Evolutionary conservation across 495 filamentous ascomycete genomes (phyloP).

Genomic region (Astrothelium macrocarpum): DNA sequence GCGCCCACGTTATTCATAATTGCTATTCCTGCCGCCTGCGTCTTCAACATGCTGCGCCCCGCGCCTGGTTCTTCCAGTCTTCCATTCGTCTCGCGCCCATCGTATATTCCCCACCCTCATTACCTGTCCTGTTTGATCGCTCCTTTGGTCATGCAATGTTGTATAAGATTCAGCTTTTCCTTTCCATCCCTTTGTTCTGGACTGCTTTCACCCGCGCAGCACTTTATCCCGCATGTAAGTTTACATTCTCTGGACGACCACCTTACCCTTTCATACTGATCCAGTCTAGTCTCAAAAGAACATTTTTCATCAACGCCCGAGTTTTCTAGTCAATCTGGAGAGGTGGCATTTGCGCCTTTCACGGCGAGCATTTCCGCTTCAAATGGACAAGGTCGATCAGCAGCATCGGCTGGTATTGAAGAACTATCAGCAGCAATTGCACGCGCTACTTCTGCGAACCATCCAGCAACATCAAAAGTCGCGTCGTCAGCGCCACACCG

Average conservation of each 20-base stretch:
- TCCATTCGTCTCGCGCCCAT: not conserved
- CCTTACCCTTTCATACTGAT: not conserved
- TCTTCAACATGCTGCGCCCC: slow-evolving; percentile 3
- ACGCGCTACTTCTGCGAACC: not conserved
- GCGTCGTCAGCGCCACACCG: not conserved
- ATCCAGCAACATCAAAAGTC: slow-evolving; percentile 1
- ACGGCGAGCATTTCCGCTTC: not conserved
- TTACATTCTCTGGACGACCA: not conserved
- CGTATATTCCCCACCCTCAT: not conserved
- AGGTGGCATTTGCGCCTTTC: not conserved
- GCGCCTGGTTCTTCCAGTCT: not conserved
- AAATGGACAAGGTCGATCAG: slow-evolving; percentile 2
- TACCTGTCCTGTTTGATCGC: not conserved
- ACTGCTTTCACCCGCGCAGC: not conserved
- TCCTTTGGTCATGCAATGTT: slow-evolving; percentile 6
- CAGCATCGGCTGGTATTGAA: slow-evolving; percentile 1
- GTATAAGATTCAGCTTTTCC: not conserved
- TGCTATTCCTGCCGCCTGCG: slow-evolving; percentile 1
- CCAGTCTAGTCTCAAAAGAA: not conserved
- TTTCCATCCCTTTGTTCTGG: not conserved
- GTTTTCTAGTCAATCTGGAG: not conserved
- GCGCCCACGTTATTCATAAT: not conserved
- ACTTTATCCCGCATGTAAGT: not conserved
- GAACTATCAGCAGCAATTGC: not conserved
- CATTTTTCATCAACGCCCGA: not conserved